Evolutionary conservation across 306 rosid species (phyloP), one percentile per base, ranked within the genome.

Genomic region (Lupinus albus): DNA sequence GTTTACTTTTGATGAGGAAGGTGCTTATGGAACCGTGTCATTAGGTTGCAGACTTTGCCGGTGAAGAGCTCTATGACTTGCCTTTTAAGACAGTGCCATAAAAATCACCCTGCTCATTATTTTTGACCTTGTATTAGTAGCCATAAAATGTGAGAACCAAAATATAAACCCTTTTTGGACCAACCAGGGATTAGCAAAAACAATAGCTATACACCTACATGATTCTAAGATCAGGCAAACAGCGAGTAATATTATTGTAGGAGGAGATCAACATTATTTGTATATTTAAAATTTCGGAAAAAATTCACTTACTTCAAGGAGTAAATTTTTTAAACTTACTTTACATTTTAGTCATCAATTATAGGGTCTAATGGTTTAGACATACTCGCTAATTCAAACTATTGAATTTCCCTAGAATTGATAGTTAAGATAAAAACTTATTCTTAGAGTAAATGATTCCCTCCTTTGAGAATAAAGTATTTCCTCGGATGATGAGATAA

Each of bases 11-110:
- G 86, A 68, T 78, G 78, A 69, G 78, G 80, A 82, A 74, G 18
- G 45, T 77, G 88, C 72, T 79, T 81, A 56, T 67, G 73, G 60
- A 75, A 76, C 75, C 74, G 84, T 75, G 85, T 75, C 72, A 82
- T 80, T 72, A 75, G 75, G 32, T 54, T 67, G 68, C 77, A 82
- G 81, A 66, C 12, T 42, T 80, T 79, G 84, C 76, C 81, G 76
- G 80, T 14, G 46, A 25, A 14, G 46, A 17, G 72, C 62, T 32
- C 65, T 54, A 47, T 55, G 48, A 68, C 78, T 73, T 79, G 69
- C 76, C 69, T 68, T 74, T 74, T 55, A 73, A 78, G 60, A 9
- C 64, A 57, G 67, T 51, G 64, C 59, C 33, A 65, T 51, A 25
- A 76, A 13, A 33, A 4, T 39, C 39, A 56, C 77, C 28, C 61